These are phyloP conservation scores for Xylariomycetidae sp. DNA, from an alignment of 2,329 filamentous ascomycete species.

Conservation along the genomic window DNA sequence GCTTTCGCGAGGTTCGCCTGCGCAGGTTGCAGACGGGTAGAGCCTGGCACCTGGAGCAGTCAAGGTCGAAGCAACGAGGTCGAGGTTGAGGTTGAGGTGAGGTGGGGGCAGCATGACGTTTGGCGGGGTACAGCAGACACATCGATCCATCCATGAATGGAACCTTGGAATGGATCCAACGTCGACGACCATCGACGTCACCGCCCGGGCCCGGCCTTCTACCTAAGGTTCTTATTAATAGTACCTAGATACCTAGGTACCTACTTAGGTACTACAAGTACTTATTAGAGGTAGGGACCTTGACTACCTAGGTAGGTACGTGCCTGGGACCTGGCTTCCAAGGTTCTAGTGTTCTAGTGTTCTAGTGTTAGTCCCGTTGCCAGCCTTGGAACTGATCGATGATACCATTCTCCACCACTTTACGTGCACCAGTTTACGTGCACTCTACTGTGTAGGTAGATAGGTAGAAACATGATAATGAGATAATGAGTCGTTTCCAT, in stretches of 20 bases:
- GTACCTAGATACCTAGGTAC: not conserved
- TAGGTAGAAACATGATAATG: not conserved
- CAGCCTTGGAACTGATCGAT: too few species aligned
- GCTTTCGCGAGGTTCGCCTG: too few species aligned
- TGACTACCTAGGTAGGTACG: not conserved
- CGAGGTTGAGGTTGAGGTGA: too few species aligned
- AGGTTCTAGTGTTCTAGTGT: not conserved
- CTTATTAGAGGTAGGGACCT: not conserved
- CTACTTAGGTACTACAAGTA: not conserved
- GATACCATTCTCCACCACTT: too few species aligned
- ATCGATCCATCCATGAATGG: too few species aligned
- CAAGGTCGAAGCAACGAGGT: too few species aligned
- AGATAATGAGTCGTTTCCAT: not conserved
- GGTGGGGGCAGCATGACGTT: too few species aligned
- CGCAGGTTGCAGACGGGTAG: too few species aligned
- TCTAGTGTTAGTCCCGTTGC: not conserved
- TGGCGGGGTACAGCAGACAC: too few species aligned
- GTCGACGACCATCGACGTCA: not conserved
- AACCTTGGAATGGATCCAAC: not conserved
- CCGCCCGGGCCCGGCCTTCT: not conserved
- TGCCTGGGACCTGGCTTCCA: not conserved
- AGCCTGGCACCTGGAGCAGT: too few species aligned
- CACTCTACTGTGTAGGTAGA: not conserved
- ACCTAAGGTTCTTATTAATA: not conserved
- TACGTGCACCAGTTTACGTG: not conserved